Percentiles rank a stretch among this genome's conserved stretches.
Conservation (phyloP, 495 filamentous ascomycete species). For the Lichenothelia convexa region DNA sequence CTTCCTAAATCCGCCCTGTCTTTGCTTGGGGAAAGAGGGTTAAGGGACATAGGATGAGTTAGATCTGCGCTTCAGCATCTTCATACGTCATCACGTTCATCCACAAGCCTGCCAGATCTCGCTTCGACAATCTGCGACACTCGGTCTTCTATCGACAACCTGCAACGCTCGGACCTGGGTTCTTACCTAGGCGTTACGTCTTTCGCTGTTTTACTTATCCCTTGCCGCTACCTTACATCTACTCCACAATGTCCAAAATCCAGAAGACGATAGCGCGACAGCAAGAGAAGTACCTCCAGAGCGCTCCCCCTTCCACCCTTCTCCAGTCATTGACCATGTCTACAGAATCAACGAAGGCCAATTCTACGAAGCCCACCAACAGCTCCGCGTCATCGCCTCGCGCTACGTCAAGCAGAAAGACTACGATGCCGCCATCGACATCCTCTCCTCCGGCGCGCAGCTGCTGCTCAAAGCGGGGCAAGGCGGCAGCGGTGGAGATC, state of each 20-base stretch:
- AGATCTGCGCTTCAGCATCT: too few relatives aligned
- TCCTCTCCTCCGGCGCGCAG: slow-evolving; percentile 67
- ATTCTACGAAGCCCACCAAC: slow-evolving; percentile 95
- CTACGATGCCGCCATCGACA: slow-evolving; percentile 68
- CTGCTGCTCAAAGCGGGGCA: slow-evolving; percentile 75
- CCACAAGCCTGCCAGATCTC: too few relatives aligned
- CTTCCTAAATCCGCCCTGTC: too few relatives aligned
- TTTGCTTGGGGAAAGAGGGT: too few relatives aligned
- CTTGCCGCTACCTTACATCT: not conserved
- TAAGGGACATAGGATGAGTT: too few relatives aligned
- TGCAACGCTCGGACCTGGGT: not conserved
- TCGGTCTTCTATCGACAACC: not conserved
- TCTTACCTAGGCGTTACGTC: not conserved
- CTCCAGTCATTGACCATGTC: slow-evolving; percentile 2
- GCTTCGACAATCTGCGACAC: not conserved
- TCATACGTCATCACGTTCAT: too few relatives aligned
- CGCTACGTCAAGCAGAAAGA: slow-evolving; percentile 76
- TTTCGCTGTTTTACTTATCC: not conserved
- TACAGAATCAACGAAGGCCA: slow-evolving; percentile 74
- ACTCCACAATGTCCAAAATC: slow-evolving; percentile 39
- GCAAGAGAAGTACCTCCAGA: slow-evolving; percentile 42
- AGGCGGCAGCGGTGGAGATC: slow-evolving; percentile 78
- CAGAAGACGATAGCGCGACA: slow-evolving; percentile 57
- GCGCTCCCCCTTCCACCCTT: not conserved
- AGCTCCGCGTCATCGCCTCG: slow-evolving; percentile 80